Percentiles rank a stretch among this genome's conserved stretches.
phyloP scores from a whole-genome alignment of 2,329 filamentous ascomycete species.

The Penicillium sp. region DNA sequence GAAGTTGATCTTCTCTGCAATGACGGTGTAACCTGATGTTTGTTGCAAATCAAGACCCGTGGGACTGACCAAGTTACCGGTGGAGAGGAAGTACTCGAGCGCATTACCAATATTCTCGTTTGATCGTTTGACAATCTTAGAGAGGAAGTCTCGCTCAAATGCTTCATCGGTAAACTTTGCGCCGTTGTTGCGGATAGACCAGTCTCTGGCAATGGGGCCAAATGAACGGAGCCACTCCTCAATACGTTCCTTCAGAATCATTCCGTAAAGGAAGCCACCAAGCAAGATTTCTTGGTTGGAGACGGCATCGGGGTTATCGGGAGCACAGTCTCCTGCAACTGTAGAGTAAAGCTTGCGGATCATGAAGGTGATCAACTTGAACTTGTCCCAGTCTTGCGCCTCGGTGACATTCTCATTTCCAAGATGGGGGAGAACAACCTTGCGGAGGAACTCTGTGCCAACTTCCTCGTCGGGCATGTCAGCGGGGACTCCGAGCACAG shows the following conservation, averaged over 20 bases:
- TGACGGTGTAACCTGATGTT: conserved; percentile 89
- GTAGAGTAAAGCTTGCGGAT: conserved; percentile 90
- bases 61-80: conserved; percentile 86
- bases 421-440: conserved; percentile 86
- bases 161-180: conserved; percentile 68
- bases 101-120: conserved; percentile 86
- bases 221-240: conserved; percentile 83
- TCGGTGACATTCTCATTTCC: conserved; percentile 82
- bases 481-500: conserved; percentile 78
- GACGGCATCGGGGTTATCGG: conserved; percentile 94
- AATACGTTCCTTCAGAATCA: conserved; percentile 90
- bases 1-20: conserved; percentile 99
- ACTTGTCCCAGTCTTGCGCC: conserved; percentile 85
- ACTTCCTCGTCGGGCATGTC: conserved; percentile 85
- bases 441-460: conserved; percentile 85
- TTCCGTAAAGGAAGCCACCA: conserved; percentile 88
- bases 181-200: conserved; percentile 51
- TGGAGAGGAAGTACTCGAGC: conserved; percentile 93
- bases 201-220: conserved; percentile 53
- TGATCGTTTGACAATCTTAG: conserved; percentile 72
- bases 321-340: conserved; percentile 85
- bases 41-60: conserved; percentile 94
- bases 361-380: conserved; percentile 92
- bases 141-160: conserved; percentile 76
- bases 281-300: conserved; percentile 95